phyloP scores from a whole-genome alignment of 2,329 filamentous ascomycete genomes.

The Colletotrichum musicola region DNA sequence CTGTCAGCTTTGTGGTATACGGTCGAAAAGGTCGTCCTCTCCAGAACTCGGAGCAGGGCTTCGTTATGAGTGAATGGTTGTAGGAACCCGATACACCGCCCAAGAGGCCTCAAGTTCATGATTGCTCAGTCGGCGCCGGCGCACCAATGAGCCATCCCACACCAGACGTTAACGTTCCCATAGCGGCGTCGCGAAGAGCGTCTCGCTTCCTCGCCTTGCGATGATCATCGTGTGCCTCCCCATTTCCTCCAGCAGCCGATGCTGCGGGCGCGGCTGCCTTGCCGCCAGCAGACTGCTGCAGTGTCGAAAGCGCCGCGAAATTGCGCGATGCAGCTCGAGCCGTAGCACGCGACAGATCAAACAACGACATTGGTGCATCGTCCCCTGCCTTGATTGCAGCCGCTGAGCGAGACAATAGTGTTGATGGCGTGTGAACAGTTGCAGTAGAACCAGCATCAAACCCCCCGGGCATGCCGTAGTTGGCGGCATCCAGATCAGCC shows the following conservation, averaged over 20 bases:
- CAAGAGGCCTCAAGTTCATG: not conserved
- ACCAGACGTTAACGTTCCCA: conserved; percentile 75
- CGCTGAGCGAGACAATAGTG: conserved; percentile 45
- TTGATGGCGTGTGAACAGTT: conserved; percentile 46
- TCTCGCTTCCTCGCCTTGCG: conserved; percentile 76
- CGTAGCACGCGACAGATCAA: conserved; percentile 73
- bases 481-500: conserved; percentile 75
- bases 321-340: conserved; percentile 71
- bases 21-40: too few species aligned
- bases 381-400: conserved; percentile 60
- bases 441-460: conserved; percentile 57
- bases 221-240: conserved; percentile 42
- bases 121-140: conserved; percentile 52
- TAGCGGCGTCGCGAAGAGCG: conserved; percentile 74
- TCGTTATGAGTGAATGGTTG: too few species aligned
- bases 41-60: too few species aligned
- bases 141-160: conserved; percentile 77
- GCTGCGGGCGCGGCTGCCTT: conserved; percentile 13
- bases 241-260: conserved; percentile 27
- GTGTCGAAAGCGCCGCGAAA: conserved; percentile 66
- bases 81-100: too few species aligned
- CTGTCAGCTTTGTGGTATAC: too few species aligned
- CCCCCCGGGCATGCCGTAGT: conserved; percentile 68
- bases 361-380: conserved; percentile 74
- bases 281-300: conserved; percentile 58